These are phyloP conservation scores for Striga hermonthica DNA, from an alignment of 305 asterid species.

Conservation along the genomic window DNA sequence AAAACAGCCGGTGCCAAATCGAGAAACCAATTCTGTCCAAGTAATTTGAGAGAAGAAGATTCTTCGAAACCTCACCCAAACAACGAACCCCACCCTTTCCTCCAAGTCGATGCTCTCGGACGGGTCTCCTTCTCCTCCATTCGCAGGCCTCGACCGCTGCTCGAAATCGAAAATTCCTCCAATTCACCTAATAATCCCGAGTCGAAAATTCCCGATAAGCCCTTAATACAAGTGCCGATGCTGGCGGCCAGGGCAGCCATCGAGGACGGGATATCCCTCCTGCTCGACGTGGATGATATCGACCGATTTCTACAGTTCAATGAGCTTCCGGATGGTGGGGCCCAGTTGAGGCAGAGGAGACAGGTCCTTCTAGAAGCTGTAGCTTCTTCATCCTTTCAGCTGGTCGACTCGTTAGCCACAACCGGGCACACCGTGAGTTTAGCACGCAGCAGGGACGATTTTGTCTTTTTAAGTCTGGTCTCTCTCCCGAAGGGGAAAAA, in stretches of 20 bases:
- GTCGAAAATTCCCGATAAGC: slow-evolving; percentile 54
- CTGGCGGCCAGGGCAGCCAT: slow-evolving; percentile 80
- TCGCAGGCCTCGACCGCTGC: slow-evolving; percentile 88
- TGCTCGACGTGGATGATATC: slow-evolving; percentile 78
- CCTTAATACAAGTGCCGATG: slow-evolving; percentile 84
- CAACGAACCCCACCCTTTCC: slow-evolving; percentile 77
- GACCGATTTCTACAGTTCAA: slow-evolving; percentile 63
- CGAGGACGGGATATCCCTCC: slow-evolving; percentile 72
- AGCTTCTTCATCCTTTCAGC: slow-evolving; percentile 54
- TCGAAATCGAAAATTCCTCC: slow-evolving; percentile 63
- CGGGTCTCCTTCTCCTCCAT: slow-evolving; percentile 76
- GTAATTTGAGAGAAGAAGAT: slow-evolving; percentile 46
- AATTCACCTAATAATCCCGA: slow-evolving; percentile 44
- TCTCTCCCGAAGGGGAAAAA: slow-evolving; percentile 64
- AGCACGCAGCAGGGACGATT: slow-evolving; percentile 44
- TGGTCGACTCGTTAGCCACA: slow-evolving; percentile 54
- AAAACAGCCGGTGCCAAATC: slow-evolving; percentile 59
- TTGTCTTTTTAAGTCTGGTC: slow-evolving; percentile 46
- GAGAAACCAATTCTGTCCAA: slow-evolving; percentile 79
- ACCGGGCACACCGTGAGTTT: slow-evolving; percentile 42
- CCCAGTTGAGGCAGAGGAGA: slow-evolving; percentile 50
- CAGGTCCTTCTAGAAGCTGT: slow-evolving; percentile 57
- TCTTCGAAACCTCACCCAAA: slow-evolving; percentile 51
- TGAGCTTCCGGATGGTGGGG: slow-evolving; percentile 61
- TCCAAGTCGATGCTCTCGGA: slow-evolving; percentile 87